Evolutionary conservation across 2,329 filamentous ascomycete species (phyloP), one percentile per base, ranked within the genome.

Genomic region (Phoma sp.): DNA sequence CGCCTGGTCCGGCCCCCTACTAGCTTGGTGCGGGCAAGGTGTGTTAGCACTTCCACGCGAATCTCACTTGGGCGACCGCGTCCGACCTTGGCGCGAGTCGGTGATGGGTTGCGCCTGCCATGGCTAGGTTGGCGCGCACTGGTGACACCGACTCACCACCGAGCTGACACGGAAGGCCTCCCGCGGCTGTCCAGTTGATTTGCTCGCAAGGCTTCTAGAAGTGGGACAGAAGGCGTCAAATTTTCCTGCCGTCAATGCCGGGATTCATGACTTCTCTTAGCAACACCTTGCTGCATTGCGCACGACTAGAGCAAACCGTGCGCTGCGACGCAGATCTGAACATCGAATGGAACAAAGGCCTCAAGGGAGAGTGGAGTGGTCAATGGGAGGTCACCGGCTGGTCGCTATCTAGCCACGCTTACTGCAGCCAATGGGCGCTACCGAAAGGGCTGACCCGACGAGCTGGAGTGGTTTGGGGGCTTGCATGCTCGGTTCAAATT

Each of bases 1-100:
- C 57, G 64, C 60, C 59, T 62, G 62, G 62, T 40, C 58, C 58
- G 51, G 51, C 56, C 42, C 60, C 56, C 40, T 54, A 46, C 64
- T 69, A 66, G 57, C 49, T 52, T 64, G 59, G 57, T 54, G 59
- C 40, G 52, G 57, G 42, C 57, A 58, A 57, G 58, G 40, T 42
- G 46, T 42, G 34, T 34, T 40, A 55, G 56, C 42, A 51, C 49
- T 50, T 47, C 57, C 62, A 62, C 59, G 54, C 65, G 56, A 64
- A 64, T 56, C 56, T 64, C 25, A 47, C 49, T 59, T 60, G 53
- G 57, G 58, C 51, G 43, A 30, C 43, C 17, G 42, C 42, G 39
- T 47, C 63, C 57, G 59, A 53, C 26, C 61, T 60, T 69, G 61
- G 64, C 62, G 47, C 21, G 39, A 36, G 47, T 56, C 46, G 56